phyloP scores from a whole-genome alignment of 208 protist genomes.

The Trypanosoma lewisi region DNA sequence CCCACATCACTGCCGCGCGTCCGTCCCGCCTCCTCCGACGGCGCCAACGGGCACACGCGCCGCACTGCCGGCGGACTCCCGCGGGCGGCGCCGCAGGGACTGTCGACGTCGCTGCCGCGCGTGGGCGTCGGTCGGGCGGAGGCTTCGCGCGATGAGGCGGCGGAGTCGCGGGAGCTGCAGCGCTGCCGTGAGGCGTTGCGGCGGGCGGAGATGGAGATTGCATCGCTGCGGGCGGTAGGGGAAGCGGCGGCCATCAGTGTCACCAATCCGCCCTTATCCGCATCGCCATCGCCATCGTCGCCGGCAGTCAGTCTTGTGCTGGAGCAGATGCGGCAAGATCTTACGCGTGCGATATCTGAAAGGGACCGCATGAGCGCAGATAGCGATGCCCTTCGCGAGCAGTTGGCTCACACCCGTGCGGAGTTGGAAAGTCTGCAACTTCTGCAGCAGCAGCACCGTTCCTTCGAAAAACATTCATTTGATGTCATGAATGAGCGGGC shows the following conservation, averaged over 20 bases:
- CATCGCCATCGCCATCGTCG: neutral
- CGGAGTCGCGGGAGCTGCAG: constrained; percentile 24
- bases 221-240: constrained; percentile 29
- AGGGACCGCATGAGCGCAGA: constrained; percentile 21
- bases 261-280: neutral
- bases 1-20: neutral
- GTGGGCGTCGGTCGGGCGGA: neutral
- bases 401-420: constrained; percentile 36
- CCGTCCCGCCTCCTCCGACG: neutral
- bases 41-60: neutral
- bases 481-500: constrained; percentile 15
- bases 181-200: constrained; percentile 44
- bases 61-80: neutral
- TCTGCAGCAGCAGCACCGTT: constrained; percentile 16
- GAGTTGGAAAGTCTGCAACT: constrained; percentile 31
- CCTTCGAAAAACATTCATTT: constrained; percentile 21
- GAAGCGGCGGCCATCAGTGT: neutral
- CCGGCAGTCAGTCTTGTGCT: constrained; percentile 14
- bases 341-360: constrained; percentile 7
- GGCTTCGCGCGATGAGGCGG: constrained; percentile 12
- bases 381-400: constrained; percentile 22
- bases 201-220: constrained; percentile 42
- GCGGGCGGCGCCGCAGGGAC: neutral
- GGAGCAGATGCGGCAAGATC: constrained; percentile 17
- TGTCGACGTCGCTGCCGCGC: neutral